Conservation (phyloP, 106 monocot genomes). For the Apostasia shenzhenica region DNA sequence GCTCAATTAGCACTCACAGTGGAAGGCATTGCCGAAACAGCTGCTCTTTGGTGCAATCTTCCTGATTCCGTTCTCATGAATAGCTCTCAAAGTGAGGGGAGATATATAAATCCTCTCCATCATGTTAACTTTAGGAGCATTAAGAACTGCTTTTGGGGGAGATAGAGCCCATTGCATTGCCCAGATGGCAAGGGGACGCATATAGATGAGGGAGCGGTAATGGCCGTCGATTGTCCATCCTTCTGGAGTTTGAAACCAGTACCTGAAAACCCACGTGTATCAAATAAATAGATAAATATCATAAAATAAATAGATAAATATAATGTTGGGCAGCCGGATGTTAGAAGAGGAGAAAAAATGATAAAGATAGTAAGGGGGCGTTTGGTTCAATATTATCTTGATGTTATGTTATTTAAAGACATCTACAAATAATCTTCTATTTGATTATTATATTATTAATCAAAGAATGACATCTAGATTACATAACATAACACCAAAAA, state of each 20-base stretch:
- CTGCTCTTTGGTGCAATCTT: conserved; percentile 47
- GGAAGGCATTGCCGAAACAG: conserved; percentile 58
- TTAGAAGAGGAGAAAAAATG: too few species aligned
- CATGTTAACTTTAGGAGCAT: conserved; percentile 74
- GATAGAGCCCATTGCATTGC: conserved; percentile 95
- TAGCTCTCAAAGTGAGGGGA: conserved; percentile 31
- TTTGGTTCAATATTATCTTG: too few species aligned
- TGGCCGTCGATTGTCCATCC: conserved; percentile 94
- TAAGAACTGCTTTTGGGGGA: conserved; percentile 75
- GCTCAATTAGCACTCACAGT: conserved; percentile 69
- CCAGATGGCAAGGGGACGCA: conserved; percentile 99
- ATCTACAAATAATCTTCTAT: too few species aligned
- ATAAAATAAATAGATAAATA: neutral
- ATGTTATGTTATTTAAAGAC: too few species aligned
- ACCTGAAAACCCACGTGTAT: conserved; percentile 27
- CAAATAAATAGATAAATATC: neutral
- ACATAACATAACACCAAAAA: too few species aligned
- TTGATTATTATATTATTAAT: too few species aligned
- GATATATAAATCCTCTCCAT: conserved; percentile 79
- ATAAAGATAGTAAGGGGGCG: too few species aligned
- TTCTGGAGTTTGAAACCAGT: conserved; percentile 98
- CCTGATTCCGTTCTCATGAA: conserved; percentile 34
- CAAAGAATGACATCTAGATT: too few species aligned
- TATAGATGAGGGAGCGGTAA: conserved; percentile 84
- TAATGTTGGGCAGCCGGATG: neutral